phyloP scores from a whole-genome alignment of 495 filamentous ascomycete genomes.

The Penicillium parvum region DNA sequence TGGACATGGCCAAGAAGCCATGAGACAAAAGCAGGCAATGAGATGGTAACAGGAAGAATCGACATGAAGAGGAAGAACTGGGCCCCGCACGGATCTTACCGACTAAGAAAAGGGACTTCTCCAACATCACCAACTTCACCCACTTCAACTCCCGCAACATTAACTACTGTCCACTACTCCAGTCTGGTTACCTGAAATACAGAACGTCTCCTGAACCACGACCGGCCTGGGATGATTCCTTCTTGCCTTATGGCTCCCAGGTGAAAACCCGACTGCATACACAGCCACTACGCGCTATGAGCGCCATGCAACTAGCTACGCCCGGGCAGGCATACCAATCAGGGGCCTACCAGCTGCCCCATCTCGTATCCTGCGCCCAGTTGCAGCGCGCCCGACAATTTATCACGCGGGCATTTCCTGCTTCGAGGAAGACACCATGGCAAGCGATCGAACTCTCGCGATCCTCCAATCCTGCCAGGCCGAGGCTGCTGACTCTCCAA shows the following conservation, averaged over 20 bases:
- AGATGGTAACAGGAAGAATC: too few species aligned
- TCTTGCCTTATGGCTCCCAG: background rate
- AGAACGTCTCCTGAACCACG: too few species aligned
- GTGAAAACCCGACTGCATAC: slow-evolving; percentile 3
- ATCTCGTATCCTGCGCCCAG: slow-evolving; percentile 20
- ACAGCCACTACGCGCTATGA: slow-evolving; percentile 15
- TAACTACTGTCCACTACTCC: too few species aligned
- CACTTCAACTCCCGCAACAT: too few species aligned
- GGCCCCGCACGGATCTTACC: slow-evolving; percentile 6
- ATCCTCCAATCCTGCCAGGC: slow-evolving; percentile 3
- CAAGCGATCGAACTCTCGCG: background rate
- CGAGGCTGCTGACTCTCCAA: too few species aligned
- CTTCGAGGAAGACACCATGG: background rate
- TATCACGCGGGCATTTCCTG: slow-evolving; percentile 10
- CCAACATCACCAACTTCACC: too few species aligned
- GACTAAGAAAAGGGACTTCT: too few species aligned
- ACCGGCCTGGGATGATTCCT: too few species aligned
- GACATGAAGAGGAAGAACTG: background rate
- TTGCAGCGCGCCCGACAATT: slow-evolving; percentile 3
- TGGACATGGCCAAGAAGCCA: background rate
- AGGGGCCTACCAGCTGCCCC: slow-evolving; percentile 2
- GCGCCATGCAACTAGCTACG: too few species aligned
- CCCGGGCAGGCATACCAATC: slow-evolving; percentile 15
- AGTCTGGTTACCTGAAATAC: too few species aligned
- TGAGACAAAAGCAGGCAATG: too few species aligned